Conservation (phyloP, 768 basidiomycete genomes). For the Leucocoprinus leucothites region DNA sequence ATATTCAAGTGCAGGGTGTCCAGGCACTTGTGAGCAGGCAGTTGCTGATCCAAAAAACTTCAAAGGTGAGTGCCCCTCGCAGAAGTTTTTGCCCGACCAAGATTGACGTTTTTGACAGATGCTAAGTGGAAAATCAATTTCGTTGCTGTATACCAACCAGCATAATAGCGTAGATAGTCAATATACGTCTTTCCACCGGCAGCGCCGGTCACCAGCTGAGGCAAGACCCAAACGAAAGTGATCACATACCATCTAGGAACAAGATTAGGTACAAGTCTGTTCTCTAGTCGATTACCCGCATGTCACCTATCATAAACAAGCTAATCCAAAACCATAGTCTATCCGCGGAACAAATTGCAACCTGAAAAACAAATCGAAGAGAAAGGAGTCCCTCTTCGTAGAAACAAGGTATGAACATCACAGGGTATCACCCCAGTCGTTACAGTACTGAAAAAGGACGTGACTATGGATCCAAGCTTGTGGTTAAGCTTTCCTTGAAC, state of each 20-base stretch:
- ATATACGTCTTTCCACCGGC: background rate
- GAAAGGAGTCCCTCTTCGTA: too few species aligned
- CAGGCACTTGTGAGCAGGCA: constrained; percentile 43
- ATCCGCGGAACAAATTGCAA: too few species aligned
- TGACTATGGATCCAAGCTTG: background rate
- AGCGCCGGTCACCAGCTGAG: background rate
- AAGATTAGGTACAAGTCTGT: too few species aligned
- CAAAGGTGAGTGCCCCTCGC: constrained; percentile 22
- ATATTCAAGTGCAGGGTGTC: constrained; percentile 34
- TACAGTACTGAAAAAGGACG: background rate
- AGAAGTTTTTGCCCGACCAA: background rate
- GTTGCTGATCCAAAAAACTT: constrained; percentile 60
- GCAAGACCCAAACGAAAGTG: background rate
- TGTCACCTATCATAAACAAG: background rate
- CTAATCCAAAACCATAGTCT: too few species aligned
- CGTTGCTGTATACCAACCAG: constrained; percentile 43
- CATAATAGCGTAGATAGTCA: background rate
- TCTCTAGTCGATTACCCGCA: too few species aligned
- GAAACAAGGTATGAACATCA: too few species aligned
- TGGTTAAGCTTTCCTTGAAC: constrained; percentile 61
- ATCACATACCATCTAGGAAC: too few species aligned
- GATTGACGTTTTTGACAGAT: constrained; percentile 26
- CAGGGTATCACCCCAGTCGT: background rate
- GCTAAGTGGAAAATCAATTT: constrained; percentile 58
- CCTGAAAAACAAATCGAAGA: too few species aligned